Conservation (phyloP, 306 rosid species). For the Dryas alaskensis region DNA sequence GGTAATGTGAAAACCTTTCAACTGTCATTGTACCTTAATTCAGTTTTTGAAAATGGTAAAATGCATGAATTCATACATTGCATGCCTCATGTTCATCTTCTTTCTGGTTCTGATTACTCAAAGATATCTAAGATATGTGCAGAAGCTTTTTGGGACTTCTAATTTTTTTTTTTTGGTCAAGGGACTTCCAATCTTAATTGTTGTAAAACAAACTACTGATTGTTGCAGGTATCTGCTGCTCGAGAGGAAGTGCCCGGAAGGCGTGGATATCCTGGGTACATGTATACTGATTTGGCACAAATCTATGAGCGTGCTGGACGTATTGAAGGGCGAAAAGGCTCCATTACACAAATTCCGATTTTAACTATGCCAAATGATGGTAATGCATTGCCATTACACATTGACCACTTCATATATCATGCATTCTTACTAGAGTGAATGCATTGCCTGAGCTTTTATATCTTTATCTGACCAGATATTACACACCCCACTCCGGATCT, state of each 20-base stretch:
- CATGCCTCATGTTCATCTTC: slow-evolving; percentile 11
- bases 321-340: slow-evolving; percentile 98
- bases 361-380: slow-evolving; percentile 99
- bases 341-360: slow-evolving; percentile 98
- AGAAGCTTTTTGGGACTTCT: slow-evolving; percentile 13
- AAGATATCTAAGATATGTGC: neutral
- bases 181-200: slow-evolving; percentile 13
- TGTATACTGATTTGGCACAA: slow-evolving; percentile 99
- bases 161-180: neutral
- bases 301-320: slow-evolving; percentile 99
- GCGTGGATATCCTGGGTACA: slow-evolving; percentile 99
- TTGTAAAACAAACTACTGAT: slow-evolving; percentile 18
- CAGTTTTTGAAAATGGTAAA: neutral
- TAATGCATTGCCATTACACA: slow-evolving; percentile 28
- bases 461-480: slow-evolving; percentile 60
- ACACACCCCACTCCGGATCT: slow-evolving; percentile 99
- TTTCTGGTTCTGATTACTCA: slow-evolving; percentile 9
- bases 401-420: slow-evolving; percentile 21
- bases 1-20: slow-evolving; percentile 45
- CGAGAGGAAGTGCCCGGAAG: slow-evolving; percentile 99
- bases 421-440: slow-evolving; percentile 19
- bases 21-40: slow-evolving; percentile 8
- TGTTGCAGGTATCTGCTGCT: slow-evolving; percentile 92
- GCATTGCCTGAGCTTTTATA: slow-evolving; percentile 21
- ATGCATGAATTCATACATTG: slow-evolving; percentile 6